A percentile compares a stretch with the other conserved stretches of the same genome.
These are phyloP conservation scores for Fagopyrum tataricum DNA, from an alignment of 148 eudicot species.

Conservation along the genomic window DNA sequence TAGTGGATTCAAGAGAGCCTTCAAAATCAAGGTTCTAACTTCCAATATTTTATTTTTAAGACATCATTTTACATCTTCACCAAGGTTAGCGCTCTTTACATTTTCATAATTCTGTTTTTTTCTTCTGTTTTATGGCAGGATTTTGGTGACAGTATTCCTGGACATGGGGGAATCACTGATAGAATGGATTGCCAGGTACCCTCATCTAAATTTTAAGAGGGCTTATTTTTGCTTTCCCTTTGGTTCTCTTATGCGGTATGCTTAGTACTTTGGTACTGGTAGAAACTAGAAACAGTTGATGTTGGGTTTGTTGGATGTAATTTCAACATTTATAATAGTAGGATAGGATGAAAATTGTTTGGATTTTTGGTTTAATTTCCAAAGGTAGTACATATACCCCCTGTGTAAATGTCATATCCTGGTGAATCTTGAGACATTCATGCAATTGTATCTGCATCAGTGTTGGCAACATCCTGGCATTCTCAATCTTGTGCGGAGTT, in stretches of 20 bases:
- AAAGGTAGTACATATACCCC: not conserved
- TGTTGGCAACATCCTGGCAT: not conserved
- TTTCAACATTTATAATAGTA: not conserved
- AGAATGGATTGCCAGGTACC: slow-evolving; percentile 91
- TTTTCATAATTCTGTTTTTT: not conserved
- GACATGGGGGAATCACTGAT: slow-evolving; percentile 85
- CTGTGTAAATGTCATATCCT: not conserved
- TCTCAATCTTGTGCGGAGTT: not conserved
- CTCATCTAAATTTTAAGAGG: not conserved
- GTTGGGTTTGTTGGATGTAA: too few relatives aligned
- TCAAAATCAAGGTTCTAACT: slow-evolving; percentile 55
- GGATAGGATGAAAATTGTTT: not conserved
- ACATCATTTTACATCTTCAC: not conserved
- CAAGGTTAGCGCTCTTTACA: not conserved
- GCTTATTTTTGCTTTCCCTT: not conserved
- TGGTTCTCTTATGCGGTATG: not conserved
- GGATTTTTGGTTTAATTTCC: not conserved
- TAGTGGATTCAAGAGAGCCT: slow-evolving; percentile 86
- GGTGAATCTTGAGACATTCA: not conserved
- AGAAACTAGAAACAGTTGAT: too few relatives aligned
- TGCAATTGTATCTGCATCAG: not conserved
- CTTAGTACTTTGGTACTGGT: not conserved
- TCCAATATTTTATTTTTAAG: not conserved
- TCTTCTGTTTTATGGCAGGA: slow-evolving; percentile 33
- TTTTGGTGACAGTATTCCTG: slow-evolving; percentile 90